Evolutionary conservation across 2,329 filamentous ascomycete species (phyloP).

Genomic region (Hymenoscyphus scutula): DNA sequence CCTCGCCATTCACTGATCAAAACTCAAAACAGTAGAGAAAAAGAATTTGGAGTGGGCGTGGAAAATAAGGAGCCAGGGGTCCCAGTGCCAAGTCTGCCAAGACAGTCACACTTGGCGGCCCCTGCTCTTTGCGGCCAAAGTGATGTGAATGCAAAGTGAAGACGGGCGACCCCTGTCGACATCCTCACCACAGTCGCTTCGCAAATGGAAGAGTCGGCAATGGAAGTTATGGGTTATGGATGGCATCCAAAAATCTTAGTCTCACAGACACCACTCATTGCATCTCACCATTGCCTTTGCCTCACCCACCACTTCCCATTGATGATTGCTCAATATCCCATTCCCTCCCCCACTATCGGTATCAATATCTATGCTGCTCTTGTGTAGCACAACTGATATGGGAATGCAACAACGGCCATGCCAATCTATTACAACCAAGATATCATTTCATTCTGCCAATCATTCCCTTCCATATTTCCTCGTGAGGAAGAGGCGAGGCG

Average conservation of each 20-base stretch:
- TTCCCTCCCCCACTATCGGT: too few species aligned
- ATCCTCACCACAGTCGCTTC: background rate
- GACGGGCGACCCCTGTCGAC: background rate
- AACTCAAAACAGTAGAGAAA: slow-evolving; percentile 9
- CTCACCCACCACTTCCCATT: background rate
- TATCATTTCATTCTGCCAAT: background rate
- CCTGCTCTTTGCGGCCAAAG: background rate
- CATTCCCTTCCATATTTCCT: background rate
- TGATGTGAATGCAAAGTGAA: background rate
- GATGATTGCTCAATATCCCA: background rate
- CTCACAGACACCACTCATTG: too few species aligned
- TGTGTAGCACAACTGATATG: background rate
- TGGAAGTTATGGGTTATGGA: too few species aligned
- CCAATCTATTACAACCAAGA: background rate
- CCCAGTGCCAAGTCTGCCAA: background rate
- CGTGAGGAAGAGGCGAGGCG: background rate
- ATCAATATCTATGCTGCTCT: background rate
- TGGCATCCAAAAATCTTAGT: too few species aligned
- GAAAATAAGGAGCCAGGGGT: background rate
- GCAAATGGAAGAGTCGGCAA: slow-evolving; percentile 9
- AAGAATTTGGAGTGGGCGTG: slow-evolving; percentile 3
- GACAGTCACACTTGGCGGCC: background rate
- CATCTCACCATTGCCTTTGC: background rate
- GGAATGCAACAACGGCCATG: background rate
- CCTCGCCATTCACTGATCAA: slow-evolving; percentile 2